These are phyloP conservation scores for Exophiala calicioides DNA, from an alignment of 2,329 filamentous ascomycete species.

Conservation along the genomic window DNA sequence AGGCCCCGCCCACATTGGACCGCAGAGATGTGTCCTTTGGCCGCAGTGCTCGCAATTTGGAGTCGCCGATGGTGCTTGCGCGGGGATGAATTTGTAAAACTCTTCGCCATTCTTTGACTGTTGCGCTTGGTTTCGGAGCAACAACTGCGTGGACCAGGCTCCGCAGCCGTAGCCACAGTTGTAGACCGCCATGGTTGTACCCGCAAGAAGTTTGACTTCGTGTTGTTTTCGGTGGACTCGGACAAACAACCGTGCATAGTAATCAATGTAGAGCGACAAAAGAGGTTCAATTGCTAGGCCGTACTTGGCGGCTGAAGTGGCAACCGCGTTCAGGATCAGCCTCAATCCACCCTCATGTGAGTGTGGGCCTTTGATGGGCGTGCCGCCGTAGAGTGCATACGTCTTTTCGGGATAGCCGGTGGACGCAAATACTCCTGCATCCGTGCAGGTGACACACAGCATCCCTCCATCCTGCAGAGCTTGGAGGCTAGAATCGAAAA, in stretches of 20 bases:
- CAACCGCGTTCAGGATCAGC: conserved; percentile 79
- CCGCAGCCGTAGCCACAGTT: conserved; percentile 89
- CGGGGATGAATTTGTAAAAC: conserved; percentile 77
- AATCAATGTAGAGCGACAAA: conserved; percentile 91
- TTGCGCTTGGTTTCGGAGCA: conserved; percentile 68
- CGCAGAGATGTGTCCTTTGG: conserved; percentile 80
- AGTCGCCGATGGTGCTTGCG: conserved; percentile 67
- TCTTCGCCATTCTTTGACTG: conserved; percentile 69
- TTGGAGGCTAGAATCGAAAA: conserved; percentile 88
- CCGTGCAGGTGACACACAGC: conserved; percentile 93
- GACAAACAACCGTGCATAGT: conserved; percentile 88
- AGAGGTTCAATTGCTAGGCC: conserved; percentile 87
- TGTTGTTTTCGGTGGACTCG: conserved; percentile 75
- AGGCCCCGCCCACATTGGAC: conserved; percentile 92
- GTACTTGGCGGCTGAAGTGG: conserved; percentile 77
- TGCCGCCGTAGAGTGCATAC: conserved; percentile 88
- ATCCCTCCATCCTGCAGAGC: conserved; percentile 84
- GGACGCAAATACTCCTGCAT: conserved; percentile 92
- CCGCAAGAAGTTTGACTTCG: conserved; percentile 85
- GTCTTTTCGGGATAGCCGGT: conserved; percentile 93
- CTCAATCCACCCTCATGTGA: conserved; percentile 89
- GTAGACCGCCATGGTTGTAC: conserved; percentile 91
- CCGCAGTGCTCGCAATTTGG: conserved; percentile 79
- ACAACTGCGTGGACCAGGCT: conserved; percentile 80
- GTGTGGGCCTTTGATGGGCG: conserved; percentile 79